Conservation (phyloP, 2,329 filamentous ascomycete species). For the Coniella lustricola region DNA sequence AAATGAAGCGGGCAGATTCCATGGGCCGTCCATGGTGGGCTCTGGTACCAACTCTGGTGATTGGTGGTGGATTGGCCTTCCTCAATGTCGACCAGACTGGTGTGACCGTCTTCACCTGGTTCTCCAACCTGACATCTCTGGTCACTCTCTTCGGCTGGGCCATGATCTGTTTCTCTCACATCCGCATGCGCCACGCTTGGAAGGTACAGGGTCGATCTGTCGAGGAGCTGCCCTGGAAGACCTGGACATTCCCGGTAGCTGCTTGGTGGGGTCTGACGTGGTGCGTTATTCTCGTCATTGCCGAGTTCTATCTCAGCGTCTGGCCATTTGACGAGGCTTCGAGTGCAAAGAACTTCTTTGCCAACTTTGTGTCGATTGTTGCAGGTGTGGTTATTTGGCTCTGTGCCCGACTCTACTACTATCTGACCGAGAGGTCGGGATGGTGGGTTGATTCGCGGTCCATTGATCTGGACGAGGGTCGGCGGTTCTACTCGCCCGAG, state of each 20-base stretch:
- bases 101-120: conserved; percentile 38
- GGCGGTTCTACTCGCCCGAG: conserved; percentile 15
- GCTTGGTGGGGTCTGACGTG: conserved; percentile 37
- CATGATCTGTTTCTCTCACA: conserved; percentile 36
- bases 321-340: conserved; percentile 32
- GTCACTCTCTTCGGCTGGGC: conserved; percentile 37
- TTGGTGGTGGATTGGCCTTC: conserved; percentile 36
- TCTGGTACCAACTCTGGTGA: conserved; percentile 43
- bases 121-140: conserved; percentile 38
- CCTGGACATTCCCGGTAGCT: conserved; percentile 36
- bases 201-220: conserved; percentile 30
- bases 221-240: conserved; percentile 34
- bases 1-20: conserved; percentile 27
- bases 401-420: conserved; percentile 30
- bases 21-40: conserved; percentile 29
- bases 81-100: conserved; percentile 36
- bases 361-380: conserved; percentile 38
- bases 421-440: conserved; percentile 26
- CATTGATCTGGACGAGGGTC: conserved; percentile 29
- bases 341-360: conserved; percentile 36
- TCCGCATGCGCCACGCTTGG: conserved; percentile 36
- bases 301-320: conserved; percentile 40
- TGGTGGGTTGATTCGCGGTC: conserved; percentile 24
- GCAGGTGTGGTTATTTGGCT: conserved; percentile 35
- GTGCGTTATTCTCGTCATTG: conserved; percentile 37